These are phyloP conservation scores for Nakazawaea ernobii DNA, from an alignment of 805 yeast species.

Conservation along the genomic window DNA sequence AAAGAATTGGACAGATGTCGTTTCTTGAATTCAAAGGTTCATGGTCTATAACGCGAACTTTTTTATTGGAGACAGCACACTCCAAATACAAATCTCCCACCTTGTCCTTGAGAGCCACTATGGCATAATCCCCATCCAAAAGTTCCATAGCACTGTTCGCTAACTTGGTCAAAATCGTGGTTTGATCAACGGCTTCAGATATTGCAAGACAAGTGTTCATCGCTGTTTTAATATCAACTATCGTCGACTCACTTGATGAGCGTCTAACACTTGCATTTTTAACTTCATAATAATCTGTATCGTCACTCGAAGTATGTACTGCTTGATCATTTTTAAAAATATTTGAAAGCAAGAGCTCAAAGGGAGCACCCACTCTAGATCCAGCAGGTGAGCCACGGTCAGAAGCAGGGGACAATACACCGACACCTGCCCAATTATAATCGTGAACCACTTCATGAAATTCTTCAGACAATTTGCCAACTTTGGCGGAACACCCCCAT, in stretches of 20 bases:
- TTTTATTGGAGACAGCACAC: conserved; percentile 24
- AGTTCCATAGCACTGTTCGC: conserved; percentile 30
- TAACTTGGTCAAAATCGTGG: conserved; percentile 30
- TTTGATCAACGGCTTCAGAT: conserved; percentile 37
- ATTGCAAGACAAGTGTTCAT: conserved; percentile 42
- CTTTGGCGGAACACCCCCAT: conserved; percentile 23
- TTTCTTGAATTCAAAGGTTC: conserved; percentile 33
- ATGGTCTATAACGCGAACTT: conserved; percentile 20
- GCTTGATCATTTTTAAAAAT: conserved; percentile 14
- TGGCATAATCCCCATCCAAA: conserved; percentile 27
- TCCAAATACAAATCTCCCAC: conserved; percentile 23
- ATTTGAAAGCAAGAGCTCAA: conserved; percentile 23
- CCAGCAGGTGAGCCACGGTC: background rate
- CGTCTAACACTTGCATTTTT: conserved; percentile 37
- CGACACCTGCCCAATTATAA: conserved; percentile 29
- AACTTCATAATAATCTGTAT: conserved; percentile 21
- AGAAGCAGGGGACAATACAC: conserved; percentile 5
- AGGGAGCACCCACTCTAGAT: conserved; percentile 16
- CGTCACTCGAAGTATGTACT: conserved; percentile 11
- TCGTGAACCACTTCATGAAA: conserved; percentile 23
- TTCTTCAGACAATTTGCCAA: conserved; percentile 20
- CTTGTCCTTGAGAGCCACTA: conserved; percentile 23
- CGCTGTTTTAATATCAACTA: conserved; percentile 33
- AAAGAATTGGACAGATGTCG: conserved; percentile 36
- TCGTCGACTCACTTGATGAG: conserved; percentile 29